phyloP scores from a whole-genome alignment of 495 filamentous ascomycete species.

The Neurospora sp. region DNA sequence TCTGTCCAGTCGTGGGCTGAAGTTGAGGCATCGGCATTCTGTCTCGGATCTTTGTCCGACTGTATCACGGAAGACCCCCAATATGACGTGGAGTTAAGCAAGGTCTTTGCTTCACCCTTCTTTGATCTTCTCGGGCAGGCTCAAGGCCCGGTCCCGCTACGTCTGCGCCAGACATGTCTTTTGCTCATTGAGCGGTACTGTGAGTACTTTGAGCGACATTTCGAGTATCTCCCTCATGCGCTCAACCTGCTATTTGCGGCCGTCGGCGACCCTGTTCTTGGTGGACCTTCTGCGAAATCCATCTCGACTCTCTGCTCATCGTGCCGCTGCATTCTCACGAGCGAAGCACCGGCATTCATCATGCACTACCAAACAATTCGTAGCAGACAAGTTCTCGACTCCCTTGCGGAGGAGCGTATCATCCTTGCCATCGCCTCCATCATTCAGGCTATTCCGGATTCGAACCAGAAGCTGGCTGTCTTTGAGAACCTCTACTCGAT shows the following conservation, averaged over 20 bases:
- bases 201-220: conserved; percentile 68
- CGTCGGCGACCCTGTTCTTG: conserved; percentile 54
- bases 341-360: conserved; percentile 68
- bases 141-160: conserved; percentile 46
- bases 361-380: conserved; percentile 60
- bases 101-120: conserved; percentile 57
- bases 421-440: conserved; percentile 77
- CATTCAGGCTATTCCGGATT: conserved; percentile 62
- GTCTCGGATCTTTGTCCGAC: conserved; percentile 66
- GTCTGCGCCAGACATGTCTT: conserved; percentile 68
- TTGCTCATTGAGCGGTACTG: conserved; percentile 69
- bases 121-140: conserved; percentile 45
- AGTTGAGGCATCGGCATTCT: conserved; percentile 74
- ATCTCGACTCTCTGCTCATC: conserved; percentile 73
- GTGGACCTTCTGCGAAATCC: conserved; percentile 64
- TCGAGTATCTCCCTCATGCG: conserved; percentile 58
- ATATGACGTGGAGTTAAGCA: conserved; percentile 56
- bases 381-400: conserved; percentile 49
- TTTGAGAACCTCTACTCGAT: conserved; percentile 56
- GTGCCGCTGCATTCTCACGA: conserved; percentile 59
- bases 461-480: conserved; percentile 50
- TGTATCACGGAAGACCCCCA: conserved; percentile 55
- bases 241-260: conserved; percentile 76
- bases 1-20: conserved; percentile 55
- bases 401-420: conserved; percentile 66